Evolutionary conservation across 2,329 filamentous ascomycete species (phyloP), one percentile per base, ranked within the genome.

Genomic region (Phymatotrichopsis omnivora): DNA sequence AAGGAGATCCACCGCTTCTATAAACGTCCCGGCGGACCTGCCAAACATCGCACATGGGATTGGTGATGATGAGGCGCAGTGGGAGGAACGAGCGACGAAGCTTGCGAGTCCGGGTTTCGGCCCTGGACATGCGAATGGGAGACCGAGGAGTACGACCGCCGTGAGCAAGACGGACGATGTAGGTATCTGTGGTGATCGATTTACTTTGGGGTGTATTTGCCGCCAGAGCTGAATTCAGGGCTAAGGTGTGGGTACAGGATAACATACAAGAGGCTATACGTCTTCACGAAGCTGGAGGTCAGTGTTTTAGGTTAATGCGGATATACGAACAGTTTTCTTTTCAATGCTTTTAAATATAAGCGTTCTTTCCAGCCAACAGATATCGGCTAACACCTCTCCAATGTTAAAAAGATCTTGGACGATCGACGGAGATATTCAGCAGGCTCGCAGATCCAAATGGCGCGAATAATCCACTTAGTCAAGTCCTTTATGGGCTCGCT

Each of bases 191-290:
- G 50, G 28, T 49, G 51, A 41, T 28, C 45, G 52, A 22, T n/a
- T 42, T 54, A 34, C 48, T 62, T 54, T 57, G 20, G 54, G 49
- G 28, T 60, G 60, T 46, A 40, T 52, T 28, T 47, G 40, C 24
- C 22, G 17, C 11, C 5, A 22, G 48, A 19, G 52, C 47, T 14
- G 60, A 58, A 27, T 60, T 60, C 7, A 67, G 74, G 27, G 72
- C 68, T 42, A 69, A 68, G 36, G 68, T 73, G 60, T 65, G 65
- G 47, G 72, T 73, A 42, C 76, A 80, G 61, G 71, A 74, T 47
- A 79, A 84, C 63, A 94, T 98, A 47, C 89, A 95, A 65, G 80
- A 93, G 65, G 91, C 91, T n/a, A 98, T 98, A 61, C 75, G 82
- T 51, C 70, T 96, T 54, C 91, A 98, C 62, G 91, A 98, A 65